Conservation (phyloP, 345 rosid genomes). For the Aquilaria yunnanensis region DNA sequence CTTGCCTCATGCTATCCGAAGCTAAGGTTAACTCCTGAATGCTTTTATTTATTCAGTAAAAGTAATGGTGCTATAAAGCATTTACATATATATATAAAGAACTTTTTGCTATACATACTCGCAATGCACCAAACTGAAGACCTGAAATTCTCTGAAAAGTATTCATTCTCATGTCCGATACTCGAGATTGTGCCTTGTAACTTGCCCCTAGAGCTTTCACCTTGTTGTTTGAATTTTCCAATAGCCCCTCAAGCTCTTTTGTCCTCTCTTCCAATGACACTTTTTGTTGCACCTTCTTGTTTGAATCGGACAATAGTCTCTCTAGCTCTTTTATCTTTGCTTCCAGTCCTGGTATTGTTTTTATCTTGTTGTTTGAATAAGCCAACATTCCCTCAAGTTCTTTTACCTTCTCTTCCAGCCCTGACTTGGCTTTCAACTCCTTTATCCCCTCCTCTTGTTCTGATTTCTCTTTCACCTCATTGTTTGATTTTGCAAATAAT, state of each 20-base stretch:
- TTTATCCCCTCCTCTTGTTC: constrained; percentile 20
- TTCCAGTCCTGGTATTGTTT: constrained; percentile 15
- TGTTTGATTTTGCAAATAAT: constrained; percentile 12
- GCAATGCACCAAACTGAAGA: constrained; percentile 44
- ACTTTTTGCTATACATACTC: constrained; percentile 30
- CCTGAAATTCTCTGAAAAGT: constrained; percentile 30
- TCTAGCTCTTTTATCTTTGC: constrained; percentile 30
- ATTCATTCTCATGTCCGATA: constrained; percentile 53
- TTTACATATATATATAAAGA: too few relatives aligned
- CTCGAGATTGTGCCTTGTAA: constrained; percentile 30
- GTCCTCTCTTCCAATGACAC: constrained; percentile 9
- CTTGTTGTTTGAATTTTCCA: constrained; percentile 34
- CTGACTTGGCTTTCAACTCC: constrained; percentile 30
- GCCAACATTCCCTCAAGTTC: constrained; percentile 40
- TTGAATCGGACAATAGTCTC: constrained; percentile 28
- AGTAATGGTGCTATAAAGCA: constrained; percentile 1
- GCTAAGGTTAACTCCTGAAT: constrained; percentile 56
- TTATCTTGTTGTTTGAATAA: constrained; percentile 8
- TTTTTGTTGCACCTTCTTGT: constrained; percentile 28
- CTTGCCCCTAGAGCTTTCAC: constrained; percentile 40
- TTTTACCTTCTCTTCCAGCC: constrained; percentile 36
- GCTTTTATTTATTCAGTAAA: constrained; percentile 13
- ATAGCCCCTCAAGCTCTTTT: constrained; percentile 25
- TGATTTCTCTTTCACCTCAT: constrained; percentile 9
- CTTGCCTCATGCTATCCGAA: constrained; percentile 58